These are phyloP conservation scores for Nakataea oryzae DNA, from an alignment of 2,329 filamentous ascomycete species.

Conservation along the genomic window DNA sequence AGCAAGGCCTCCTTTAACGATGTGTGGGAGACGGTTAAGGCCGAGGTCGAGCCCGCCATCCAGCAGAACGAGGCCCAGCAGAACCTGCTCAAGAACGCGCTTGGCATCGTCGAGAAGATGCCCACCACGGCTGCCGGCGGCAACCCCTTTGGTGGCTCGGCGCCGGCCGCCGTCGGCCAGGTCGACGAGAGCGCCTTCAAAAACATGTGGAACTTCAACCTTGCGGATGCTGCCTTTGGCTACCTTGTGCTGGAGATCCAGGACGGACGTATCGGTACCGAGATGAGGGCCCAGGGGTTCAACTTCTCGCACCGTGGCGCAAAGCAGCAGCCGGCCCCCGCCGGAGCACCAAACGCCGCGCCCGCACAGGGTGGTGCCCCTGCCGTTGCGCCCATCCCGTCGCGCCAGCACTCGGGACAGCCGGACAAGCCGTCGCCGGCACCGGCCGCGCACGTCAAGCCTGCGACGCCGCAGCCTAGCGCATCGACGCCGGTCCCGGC, in stretches of 20 bases:
- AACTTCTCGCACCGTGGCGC: conserved; percentile 94
- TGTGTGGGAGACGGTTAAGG: conserved; percentile 97
- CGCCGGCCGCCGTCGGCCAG: conserved; percentile 65
- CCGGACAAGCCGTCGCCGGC: not conserved
- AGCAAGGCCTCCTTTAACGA: conserved; percentile 98
- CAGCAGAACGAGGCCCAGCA: conserved; percentile 89
- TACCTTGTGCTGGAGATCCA: conserved; percentile 94
- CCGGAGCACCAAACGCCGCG: conserved; percentile 16
- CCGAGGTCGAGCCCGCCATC: conserved; percentile 90
- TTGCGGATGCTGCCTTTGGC: conserved; percentile 94
- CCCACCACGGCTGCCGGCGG: conserved; percentile 87
- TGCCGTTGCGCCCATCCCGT: conserved; percentile 18
- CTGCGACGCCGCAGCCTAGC: conserved; percentile 33
- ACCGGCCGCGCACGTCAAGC: conserved; percentile 20
- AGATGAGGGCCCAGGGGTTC: conserved; percentile 98
- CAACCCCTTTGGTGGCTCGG: conserved; percentile 88
- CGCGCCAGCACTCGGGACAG: not conserved
- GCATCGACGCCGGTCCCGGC: conserved; percentile 33
- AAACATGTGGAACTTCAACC: conserved; percentile 99
- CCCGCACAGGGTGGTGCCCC: conserved; percentile 24
- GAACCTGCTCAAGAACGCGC: conserved; percentile 78
- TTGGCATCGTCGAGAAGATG: conserved; percentile 97
- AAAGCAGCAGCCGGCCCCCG: conserved; percentile 49
- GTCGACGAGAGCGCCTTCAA: conserved; percentile 99
- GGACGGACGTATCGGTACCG: conserved; percentile 88